These are phyloP conservation scores for Sarocladium strictum DNA, from an alignment of 2,329 filamentous ascomycete genomes.

Conservation along the genomic window DNA sequence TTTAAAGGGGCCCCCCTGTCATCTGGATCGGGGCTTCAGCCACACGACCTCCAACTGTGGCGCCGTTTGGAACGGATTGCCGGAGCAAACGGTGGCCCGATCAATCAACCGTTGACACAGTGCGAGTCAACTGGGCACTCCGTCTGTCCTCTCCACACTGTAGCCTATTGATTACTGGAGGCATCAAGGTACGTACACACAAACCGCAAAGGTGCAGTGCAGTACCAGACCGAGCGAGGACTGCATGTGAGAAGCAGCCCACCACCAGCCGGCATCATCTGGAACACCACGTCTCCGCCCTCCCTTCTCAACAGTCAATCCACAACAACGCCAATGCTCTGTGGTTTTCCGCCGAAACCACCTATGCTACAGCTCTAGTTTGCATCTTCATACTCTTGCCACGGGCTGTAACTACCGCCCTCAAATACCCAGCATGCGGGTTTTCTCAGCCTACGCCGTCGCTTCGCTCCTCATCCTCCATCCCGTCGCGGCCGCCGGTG, in stretches of 20 bases:
- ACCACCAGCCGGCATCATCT: background rate
- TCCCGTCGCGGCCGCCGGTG: conserved; percentile 22
- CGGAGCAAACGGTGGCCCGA: background rate
- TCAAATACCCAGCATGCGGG: conserved; percentile 18
- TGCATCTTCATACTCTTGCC: background rate
- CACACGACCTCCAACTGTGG: background rate
- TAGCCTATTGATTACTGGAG: too few relatives aligned
- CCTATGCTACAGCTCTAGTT: background rate
- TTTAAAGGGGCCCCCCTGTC: background rate
- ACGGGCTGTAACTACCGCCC: background rate
- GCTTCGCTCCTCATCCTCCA: conserved; percentile 20
- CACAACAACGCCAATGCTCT: too few relatives aligned
- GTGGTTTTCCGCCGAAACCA: too few relatives aligned
- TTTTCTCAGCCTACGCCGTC: conserved; percentile 13
- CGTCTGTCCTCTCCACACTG: too few relatives aligned
- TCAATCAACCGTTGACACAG: background rate
- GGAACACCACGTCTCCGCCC: background rate
- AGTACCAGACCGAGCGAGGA: too few relatives aligned
- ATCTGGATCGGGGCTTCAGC: background rate
- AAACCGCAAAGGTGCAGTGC: background rate
- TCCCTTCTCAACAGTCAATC: too few relatives aligned
- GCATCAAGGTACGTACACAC: too few relatives aligned
- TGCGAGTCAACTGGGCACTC: background rate
- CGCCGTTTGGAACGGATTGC: background rate
- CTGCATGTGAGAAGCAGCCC: background rate